Base-by-base conservation (phyloP, 257 asterid genomes). In the Solanum megistacrolobum region DNA sequence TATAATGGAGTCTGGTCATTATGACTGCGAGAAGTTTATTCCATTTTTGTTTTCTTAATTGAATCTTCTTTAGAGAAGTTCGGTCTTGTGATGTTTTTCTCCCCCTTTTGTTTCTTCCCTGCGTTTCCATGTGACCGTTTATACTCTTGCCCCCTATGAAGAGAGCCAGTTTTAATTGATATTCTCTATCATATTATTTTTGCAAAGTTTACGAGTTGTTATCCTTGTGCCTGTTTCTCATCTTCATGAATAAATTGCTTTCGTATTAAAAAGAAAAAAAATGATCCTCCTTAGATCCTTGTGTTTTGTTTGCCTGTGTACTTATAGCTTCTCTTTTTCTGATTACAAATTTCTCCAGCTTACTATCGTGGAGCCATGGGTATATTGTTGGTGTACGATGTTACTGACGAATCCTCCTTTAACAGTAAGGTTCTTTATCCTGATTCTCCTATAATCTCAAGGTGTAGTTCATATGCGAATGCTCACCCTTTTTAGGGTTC, bases 281-380 rank as follows among this genome's bases (percentile, higher is more conserved):
- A 0, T 46, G 29, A 16, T 81, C 68, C 5, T 81, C 39, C 39
- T 41, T 27, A 29, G 27, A 46, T 81, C 41, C 68, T 23, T 18
- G 41, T 20, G 39, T 46, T 46, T 20, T 81, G 29, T 46, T 81
- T 46, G 8, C 18, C 68, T 29, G 20, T 43, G 27, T 29, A 29
- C 85, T 81, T 0, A 46, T 18, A 16, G 41, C 16, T 25, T 32
- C 79, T 72, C 85, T 43, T 79, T 79, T 81, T 81, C 29, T 81
- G 29, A 46, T 81, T 81, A 46, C 68, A 35, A 35, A 29, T 20
- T 87, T 84, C 72, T 87, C 68, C 92, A 91, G 92, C 93, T 90
- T 91, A 91, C 75, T 91, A 91, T 27, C 93, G 92, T 81, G 93
- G 93, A 79, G 93, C 93, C 31, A 91, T 91, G 93, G 93, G 93